Evolutionary conservation across 371 early-diverging fungal species (phyloP).

Genomic region (Entomophthora muscae): DNA sequence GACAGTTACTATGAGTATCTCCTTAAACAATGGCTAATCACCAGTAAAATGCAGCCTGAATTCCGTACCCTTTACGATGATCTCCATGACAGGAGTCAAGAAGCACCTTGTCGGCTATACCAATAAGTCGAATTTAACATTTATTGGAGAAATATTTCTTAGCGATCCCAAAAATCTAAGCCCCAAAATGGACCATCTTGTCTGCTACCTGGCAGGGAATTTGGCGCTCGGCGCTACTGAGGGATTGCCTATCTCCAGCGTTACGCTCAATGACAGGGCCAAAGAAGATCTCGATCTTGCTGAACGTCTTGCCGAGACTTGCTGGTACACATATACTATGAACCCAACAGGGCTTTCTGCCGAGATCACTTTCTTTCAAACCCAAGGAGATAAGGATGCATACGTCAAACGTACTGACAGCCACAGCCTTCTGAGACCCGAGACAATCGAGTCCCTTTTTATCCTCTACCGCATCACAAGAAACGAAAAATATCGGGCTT

Average conservation of each 20-base stretch:
- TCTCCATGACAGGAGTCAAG: conserved; percentile 49
- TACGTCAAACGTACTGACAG: conserved; percentile 36
- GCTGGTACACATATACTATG: conserved; percentile 62
- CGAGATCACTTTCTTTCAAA: conserved; percentile 43
- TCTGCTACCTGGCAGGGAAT: conserved; percentile 78
- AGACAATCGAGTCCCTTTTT: conserved; percentile 78
- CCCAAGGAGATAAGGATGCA: conserved; percentile 31
- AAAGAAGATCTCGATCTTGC: conserved; percentile 48
- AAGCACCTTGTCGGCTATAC: conserved; percentile 43
- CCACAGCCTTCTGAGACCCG: conserved; percentile 63
- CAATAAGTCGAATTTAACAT: conserved; percentile 33
- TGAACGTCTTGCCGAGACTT: conserved; percentile 52
- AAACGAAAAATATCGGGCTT: conserved; percentile 61
- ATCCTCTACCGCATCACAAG: conserved; percentile 67
- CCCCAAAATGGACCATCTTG: conserved; percentile 81
- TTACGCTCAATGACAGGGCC: conserved; percentile 13
- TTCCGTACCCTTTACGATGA: conserved; percentile 52
- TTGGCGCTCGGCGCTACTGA: conserved; percentile 58
- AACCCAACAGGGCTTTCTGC: conserved; percentile 64
- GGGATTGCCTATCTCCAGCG: conserved; percentile 17
- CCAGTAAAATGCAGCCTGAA: conserved; percentile 33
- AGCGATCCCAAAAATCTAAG: conserved; percentile 17
- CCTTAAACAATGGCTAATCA: conserved; percentile 68
- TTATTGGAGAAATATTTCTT: conserved; percentile 45
- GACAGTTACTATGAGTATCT: conserved; percentile 91